Evolutionary conservation across 192 early-diverging fungal genomes (phyloP), one percentile per base, ranked within the genome.

Genomic region (Powellomyces hirtus): DNA sequence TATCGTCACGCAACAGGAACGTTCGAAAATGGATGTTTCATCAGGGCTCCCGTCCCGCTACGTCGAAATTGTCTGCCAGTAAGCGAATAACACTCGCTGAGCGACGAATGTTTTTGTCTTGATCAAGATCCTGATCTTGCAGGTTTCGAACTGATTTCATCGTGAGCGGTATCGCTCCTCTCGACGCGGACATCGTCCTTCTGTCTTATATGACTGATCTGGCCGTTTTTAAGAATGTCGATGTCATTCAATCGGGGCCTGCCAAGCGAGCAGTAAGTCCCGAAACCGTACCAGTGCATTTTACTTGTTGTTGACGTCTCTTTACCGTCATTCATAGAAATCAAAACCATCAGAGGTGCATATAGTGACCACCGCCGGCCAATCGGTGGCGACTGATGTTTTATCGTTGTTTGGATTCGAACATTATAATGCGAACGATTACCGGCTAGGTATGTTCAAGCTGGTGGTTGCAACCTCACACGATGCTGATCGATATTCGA

Each of bases 371-470:
- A 71, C 83, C 30, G 78, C 85, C 36, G 92, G 93, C 44, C 89
- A 93, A 50, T 90, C 94, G 60, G 77, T 97, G 51, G 93, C 91
- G 6, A 92, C 87, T 50, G 97, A 99, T 66, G 91, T 90, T 5
- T 66, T 99, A 37, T 80, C 90, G n/a, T 64, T 98, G 11, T 80
- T 90, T 64, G 93, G 94, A 24, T 96, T 85, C 65, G 86, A 88
- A 51, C 84, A 91, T 40, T 93, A 93, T 70, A 91, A 93, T 72
- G 89, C 94, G 38, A 96, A 97, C 70, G 96, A 99, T 70, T 99
- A 99, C 73, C 84, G 84, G 22, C 82, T 99, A 57, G 92, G 90
- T 44, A 24, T n/a, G 10, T 53, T 53, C 40, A 18, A 42, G n/a
- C 18, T 42, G 10, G 18, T 42, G 40, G 8, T 18, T 42, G 8